Percentiles rank a stretch among this genome's conserved stretches.
Conservation (phyloP, 306 rosid species). For the Echinosophora koreensis region DNA sequence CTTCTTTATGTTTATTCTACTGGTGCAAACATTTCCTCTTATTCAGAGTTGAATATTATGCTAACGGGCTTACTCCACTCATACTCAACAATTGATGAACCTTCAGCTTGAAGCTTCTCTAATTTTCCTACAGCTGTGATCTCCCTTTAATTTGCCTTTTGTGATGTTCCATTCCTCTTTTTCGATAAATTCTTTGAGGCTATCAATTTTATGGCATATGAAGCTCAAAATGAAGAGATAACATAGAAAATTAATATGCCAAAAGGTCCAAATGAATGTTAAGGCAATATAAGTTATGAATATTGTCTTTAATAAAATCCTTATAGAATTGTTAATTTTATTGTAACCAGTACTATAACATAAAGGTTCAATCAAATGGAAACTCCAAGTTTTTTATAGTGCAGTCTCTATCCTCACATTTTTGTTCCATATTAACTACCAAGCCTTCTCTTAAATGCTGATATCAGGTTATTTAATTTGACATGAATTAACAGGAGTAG, state of each 20-base stretch:
- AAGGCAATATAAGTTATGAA: neutral
- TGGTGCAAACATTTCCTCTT: conserved; percentile 5
- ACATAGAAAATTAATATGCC: neutral
- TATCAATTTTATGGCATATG: conserved; percentile 9
- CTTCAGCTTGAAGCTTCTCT: neutral
- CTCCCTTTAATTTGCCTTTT: neutral
- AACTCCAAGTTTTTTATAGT: neutral
- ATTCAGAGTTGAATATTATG: conserved; percentile 7
- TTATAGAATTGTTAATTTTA: conserved; percentile 10
- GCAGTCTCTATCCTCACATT: conserved; percentile 2
- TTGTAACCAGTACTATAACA: neutral
- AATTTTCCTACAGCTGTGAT: conserved; percentile 8
- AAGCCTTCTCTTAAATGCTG: conserved; percentile 24
- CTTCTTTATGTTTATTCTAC: neutral
- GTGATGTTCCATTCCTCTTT: conserved; percentile 18
- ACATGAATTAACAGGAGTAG: conserved; percentile 4
- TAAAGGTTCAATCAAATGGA: conserved; percentile 15
- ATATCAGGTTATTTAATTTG: neutral
- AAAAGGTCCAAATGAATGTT: neutral
- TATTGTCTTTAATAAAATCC: neutral
- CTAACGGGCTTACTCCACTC: conserved; percentile 2
- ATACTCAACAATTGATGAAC: conserved; percentile 1
- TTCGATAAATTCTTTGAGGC: neutral
- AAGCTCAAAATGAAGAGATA: conserved; percentile 34
- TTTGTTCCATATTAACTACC: conserved; percentile 7